Percentiles rank a stretch among this genome's conserved stretches.
Conservation (phyloP, 2,329 filamentous ascomycete species). For the Arthroderma uncinatum region DNA sequence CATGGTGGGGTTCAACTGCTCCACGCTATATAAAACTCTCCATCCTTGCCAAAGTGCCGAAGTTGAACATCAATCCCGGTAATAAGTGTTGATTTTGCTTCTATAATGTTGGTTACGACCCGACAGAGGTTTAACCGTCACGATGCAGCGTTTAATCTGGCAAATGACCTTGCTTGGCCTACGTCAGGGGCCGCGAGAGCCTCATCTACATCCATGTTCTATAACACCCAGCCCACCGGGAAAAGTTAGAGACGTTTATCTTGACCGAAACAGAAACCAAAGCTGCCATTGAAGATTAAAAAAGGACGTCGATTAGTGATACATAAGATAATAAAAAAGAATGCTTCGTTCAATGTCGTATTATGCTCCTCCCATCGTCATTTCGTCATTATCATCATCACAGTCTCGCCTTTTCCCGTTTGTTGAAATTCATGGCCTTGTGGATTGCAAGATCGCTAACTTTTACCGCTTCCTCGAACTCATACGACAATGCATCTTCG, state of each 20-base stretch:
- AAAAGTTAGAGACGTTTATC: not conserved
- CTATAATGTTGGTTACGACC: too few species aligned
- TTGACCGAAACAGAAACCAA: not conserved
- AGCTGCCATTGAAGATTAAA: not conserved
- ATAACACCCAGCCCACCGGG: not conserved
- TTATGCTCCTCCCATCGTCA: too few species aligned
- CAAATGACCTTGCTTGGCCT: not conserved
- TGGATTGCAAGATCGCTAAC: constrained; percentile 27
- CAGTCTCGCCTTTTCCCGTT: not conserved
- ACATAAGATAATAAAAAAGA: not conserved
- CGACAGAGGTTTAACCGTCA: too few species aligned
- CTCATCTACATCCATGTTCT: not conserved
- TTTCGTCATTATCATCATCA: not conserved
- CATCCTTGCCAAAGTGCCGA: not conserved
- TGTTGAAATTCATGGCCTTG: constrained; percentile 11
- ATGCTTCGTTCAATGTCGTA: not conserved
- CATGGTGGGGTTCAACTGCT: not conserved
- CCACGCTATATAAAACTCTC: not conserved
- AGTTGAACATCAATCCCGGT: too few species aligned
- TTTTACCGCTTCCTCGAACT: constrained; percentile 36
- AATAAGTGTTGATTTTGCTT: too few species aligned
- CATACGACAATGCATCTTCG: constrained; percentile 40
- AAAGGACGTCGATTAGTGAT: not conserved
- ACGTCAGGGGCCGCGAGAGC: not conserved
- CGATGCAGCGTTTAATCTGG: too few species aligned